Evolutionary conservation across 2,329 filamentous ascomycete genomes (phyloP), one percentile per base, ranked within the genome.

Genomic region (Ophiocordyceps unilateralis): DNA sequence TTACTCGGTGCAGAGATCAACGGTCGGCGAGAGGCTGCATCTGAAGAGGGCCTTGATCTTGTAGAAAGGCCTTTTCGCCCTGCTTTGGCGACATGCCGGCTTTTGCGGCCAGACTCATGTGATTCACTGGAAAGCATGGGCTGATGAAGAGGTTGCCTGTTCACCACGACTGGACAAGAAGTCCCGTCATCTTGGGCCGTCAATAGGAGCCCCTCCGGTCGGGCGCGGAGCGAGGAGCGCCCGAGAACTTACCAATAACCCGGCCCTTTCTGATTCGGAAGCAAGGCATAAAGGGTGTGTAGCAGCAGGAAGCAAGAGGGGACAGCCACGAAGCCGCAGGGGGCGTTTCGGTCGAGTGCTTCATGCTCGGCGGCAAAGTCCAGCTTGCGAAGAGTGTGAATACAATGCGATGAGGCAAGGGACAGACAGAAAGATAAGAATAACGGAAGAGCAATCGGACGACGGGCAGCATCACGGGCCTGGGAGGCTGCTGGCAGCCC

Each of bases 1-100:
- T 79, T 64, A 40, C 68, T 68, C 4, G 76, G 76, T 19, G 64
- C 64, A 37, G 74, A 77, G 51, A 80, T 79, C 46, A 64, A 63
- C 54, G 69, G 69, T 56, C 70, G 64, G 57, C 67, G 71, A 53
- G 67, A 60, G 38, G 64, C 59, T 42, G 62, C 58, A 46, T 65
- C 61, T 46, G 68, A 63, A 50, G 64, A 60, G 51, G 69, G 58
- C 43, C 63, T 61, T 53, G 61, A 69, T 57, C 63, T 26, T 26
- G n/a, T n/a, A n/a, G n/a, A n/a, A n/a, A n/a, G n/a, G n/a, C 4
- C 24, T 26, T 4, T 26, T 12, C 24, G 24, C 3, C 24, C 24
- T 8, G 24, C 9, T 12, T 26, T 26, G 24, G 24, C 17, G 32
- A 36, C 32, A 10, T 4, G 24, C 24, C 24, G 12, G 24, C 9